Conservation (phyloP, 352 stramenopile species). For the Phytophthora kernoviae region DNA sequence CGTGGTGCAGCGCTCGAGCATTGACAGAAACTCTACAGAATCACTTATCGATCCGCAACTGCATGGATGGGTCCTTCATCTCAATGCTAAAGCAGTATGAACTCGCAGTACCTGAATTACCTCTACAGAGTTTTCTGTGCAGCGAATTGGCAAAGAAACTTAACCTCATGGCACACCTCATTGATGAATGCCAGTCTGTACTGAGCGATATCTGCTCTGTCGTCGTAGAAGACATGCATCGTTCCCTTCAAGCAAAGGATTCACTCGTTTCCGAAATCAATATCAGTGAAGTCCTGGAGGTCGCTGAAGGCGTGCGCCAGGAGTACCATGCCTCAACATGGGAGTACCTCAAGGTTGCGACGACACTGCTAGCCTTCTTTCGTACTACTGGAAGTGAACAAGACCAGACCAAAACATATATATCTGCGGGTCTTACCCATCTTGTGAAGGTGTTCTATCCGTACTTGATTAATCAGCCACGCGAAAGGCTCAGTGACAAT, state of each 20-base stretch:
- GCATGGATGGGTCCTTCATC: constrained; percentile 33
- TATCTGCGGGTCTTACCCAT: constrained; percentile 36
- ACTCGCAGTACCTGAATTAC: constrained; percentile 20
- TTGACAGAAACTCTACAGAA: constrained; percentile 17
- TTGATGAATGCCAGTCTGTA: constrained; percentile 24
- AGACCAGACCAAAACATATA: not conserved
- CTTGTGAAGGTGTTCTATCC: constrained; percentile 75
- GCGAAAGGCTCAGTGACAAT: constrained; percentile 43
- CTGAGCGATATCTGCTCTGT: constrained; percentile 23
- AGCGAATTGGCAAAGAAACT: constrained; percentile 31
- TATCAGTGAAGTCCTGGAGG: constrained; percentile 38
- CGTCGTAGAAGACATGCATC: constrained; percentile 16
- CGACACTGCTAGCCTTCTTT: constrained; percentile 24
- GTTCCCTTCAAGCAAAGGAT: constrained; percentile 27
- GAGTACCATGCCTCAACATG: constrained; percentile 34
- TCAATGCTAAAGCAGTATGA: constrained; percentile 37
- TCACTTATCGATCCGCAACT: constrained; percentile 20
- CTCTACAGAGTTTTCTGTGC: constrained; percentile 24
- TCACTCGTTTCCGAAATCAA: constrained; percentile 54
- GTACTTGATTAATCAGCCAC: constrained; percentile 59
- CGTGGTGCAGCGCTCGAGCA: constrained; percentile 21
- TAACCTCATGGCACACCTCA: constrained; percentile 21
- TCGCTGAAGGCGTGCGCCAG: constrained; percentile 28
- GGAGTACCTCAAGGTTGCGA: constrained; percentile 34
- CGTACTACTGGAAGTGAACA: not conserved